Conservation (phyloP, 2,329 filamentous ascomycete genomes). For the Claviceps monticola region DNA sequence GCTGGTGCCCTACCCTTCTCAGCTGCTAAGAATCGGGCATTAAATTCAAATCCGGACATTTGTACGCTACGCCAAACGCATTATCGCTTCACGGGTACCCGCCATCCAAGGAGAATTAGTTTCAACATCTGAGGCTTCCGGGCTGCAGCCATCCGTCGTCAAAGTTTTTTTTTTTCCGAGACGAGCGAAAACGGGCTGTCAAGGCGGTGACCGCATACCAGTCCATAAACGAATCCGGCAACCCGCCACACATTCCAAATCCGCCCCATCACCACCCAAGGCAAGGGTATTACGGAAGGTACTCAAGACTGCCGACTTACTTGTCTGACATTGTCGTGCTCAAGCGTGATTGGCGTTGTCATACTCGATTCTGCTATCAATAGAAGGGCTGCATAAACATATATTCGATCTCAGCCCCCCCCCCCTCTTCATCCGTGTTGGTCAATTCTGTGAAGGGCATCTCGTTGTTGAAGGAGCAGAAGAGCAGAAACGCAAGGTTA, state of each 20-base stretch:
- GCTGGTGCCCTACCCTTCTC: not conserved
- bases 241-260: slow-evolving; percentile 3
- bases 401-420: not conserved
- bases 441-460: not conserved
- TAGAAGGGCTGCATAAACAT: not conserved
- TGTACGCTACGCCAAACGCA: not conserved
- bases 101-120: not conserved
- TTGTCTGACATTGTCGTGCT: slow-evolving; percentile 2
- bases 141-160: not conserved
- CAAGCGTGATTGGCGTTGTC: not conserved
- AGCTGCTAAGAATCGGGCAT: not conserved
- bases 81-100: not conserved
- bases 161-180: not conserved
- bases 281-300: not conserved
- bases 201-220: slow-evolving; percentile 5
- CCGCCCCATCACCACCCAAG: not conserved
- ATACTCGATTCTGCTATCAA: not conserved
- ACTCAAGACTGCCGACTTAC: not conserved
- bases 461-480: not conserved
- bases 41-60: not conserved
- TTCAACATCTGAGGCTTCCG: not conserved
- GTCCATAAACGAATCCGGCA: slow-evolving; percentile 5
- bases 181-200: slow-evolving; percentile 4
- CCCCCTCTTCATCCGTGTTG: too few species aligned
- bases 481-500: too few species aligned